Evolutionary conservation across 768 basidiomycete species (phyloP).

Genomic region (Leccinum boreale): DNA sequence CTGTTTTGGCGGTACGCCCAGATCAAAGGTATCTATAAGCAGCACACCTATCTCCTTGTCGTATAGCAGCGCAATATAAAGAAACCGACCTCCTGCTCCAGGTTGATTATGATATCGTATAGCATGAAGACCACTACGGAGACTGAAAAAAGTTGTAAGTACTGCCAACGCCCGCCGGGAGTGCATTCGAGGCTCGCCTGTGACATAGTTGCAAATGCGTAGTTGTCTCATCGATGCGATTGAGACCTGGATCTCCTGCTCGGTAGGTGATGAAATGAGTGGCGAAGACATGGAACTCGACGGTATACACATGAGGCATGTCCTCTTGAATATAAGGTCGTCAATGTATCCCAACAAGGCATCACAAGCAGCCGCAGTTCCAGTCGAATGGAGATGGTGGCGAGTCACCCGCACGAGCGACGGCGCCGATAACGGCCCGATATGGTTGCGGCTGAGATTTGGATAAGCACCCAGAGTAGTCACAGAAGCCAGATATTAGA

Average conservation of each 20-base stretch:
- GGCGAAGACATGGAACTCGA: slow-evolving; percentile 10
- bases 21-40: slow-evolving; percentile 14
- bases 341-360: not conserved
- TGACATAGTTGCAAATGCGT: slow-evolving; percentile 16
- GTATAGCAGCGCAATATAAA: not conserved
- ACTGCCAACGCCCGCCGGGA: not conserved
- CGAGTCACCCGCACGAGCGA: not conserved
- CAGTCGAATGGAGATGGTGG: slow-evolving; percentile 3
- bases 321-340: not conserved
- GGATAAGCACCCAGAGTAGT: not conserved
- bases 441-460: not conserved
- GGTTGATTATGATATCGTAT: slow-evolving; percentile 20
- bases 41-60: not conserved
- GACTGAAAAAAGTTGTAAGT: slow-evolving; percentile 3
- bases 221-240: slow-evolving; percentile 11
- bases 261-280: not conserved
- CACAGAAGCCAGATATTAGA: not conserved
- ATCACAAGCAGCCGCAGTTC: not conserved
- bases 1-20: slow-evolving; percentile 8
- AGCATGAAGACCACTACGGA: slow-evolving; percentile 16
- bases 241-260: slow-evolving; percentile 1
- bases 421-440: not conserved
- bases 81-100: slow-evolving; percentile 16
- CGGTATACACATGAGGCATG: not conserved
- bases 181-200: not conserved